These are phyloP conservation scores for Biscogniauxia sp. DNA, from an alignment of 2,329 filamentous ascomycete genomes.

Conservation along the genomic window DNA sequence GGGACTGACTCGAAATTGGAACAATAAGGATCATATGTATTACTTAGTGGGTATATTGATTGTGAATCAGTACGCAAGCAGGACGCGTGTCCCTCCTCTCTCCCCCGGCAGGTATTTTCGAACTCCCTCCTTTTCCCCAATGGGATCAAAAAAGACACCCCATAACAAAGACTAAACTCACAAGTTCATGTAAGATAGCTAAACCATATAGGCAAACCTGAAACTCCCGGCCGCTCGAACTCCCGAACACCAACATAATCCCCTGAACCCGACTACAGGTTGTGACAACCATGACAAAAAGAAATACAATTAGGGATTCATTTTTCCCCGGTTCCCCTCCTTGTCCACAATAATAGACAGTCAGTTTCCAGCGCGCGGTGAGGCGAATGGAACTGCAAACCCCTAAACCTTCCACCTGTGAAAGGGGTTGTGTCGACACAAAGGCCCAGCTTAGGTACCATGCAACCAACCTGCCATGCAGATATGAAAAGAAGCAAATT, in stretches of 20 bases:
- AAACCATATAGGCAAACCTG: conserved; percentile 4
- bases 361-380: conserved; percentile 10
- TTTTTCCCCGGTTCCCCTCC: neutral
- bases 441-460: conserved; percentile 13
- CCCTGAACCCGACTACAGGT: conserved; percentile 16
- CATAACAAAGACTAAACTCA: neutral
- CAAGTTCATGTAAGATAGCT: neutral
- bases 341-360: neutral
- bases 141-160: neutral
- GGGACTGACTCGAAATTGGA: neutral
- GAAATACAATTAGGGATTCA: neutral
- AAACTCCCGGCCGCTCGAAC: conserved; percentile 10
- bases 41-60: neutral
- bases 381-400: conserved; percentile 17
- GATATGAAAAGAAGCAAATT: conserved; percentile 9
- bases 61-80: neutral
- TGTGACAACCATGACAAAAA: conserved; percentile 7
- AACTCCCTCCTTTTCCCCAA: neutral
- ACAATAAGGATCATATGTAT: neutral
- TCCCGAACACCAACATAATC: conserved; percentile 11
- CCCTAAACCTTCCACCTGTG: conserved; percentile 3
- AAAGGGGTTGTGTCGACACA: neutral
- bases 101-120: neutral
- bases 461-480: conserved; percentile 16
- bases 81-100: neutral